phyloP scores from a whole-genome alignment of 2,329 filamentous ascomycete genomes.

The Cercospora berteroae region DNA sequence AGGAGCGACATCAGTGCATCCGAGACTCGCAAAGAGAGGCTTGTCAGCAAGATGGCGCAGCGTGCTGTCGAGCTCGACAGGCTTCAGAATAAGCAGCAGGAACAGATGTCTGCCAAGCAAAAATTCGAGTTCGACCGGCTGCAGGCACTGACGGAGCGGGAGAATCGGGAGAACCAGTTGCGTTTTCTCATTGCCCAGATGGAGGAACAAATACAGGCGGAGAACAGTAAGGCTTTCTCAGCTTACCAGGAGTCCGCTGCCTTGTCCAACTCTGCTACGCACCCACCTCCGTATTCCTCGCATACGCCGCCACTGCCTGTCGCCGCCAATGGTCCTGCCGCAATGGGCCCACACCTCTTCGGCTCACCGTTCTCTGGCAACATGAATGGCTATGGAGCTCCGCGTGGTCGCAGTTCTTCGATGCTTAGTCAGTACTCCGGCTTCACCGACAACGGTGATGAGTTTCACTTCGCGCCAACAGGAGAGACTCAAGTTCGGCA shows the following conservation, averaged over 20 bases:
- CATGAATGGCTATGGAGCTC: slow-evolving; percentile 20
- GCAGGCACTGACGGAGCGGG: slow-evolving; percentile 32
- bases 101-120: slow-evolving; percentile 38
- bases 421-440: slow-evolving; percentile 54
- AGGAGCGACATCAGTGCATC: slow-evolving; percentile 63
- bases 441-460: slow-evolving; percentile 46
- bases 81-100: slow-evolving; percentile 68
- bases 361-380: slow-evolving; percentile 29
- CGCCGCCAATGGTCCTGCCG: slow-evolving; percentile 40
- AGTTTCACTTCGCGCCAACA: slow-evolving; percentile 29
- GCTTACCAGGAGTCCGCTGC: slow-evolving; percentile 40
- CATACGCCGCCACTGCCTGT: slow-evolving; percentile 49
- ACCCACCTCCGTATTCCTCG: slow-evolving; percentile 37
- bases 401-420: slow-evolving; percentile 50
- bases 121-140: slow-evolving; percentile 36
- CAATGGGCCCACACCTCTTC: slow-evolving; percentile 26
- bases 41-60: slow-evolving; percentile 67
- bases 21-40: slow-evolving; percentile 69
- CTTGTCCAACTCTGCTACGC: slow-evolving; percentile 32
- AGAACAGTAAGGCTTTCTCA: slow-evolving; percentile 42
- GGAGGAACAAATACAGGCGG: slow-evolving; percentile 39
- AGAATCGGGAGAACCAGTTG: slow-evolving; percentile 42
- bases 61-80: slow-evolving; percentile 70
- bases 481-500: slow-evolving; percentile 23
- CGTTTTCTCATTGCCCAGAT: slow-evolving; percentile 41